Evolutionary conservation across 2,329 filamentous ascomycete genomes (phyloP), one percentile per base, ranked within the genome.

Genomic region (Colletotrichum limetticola): DNA sequence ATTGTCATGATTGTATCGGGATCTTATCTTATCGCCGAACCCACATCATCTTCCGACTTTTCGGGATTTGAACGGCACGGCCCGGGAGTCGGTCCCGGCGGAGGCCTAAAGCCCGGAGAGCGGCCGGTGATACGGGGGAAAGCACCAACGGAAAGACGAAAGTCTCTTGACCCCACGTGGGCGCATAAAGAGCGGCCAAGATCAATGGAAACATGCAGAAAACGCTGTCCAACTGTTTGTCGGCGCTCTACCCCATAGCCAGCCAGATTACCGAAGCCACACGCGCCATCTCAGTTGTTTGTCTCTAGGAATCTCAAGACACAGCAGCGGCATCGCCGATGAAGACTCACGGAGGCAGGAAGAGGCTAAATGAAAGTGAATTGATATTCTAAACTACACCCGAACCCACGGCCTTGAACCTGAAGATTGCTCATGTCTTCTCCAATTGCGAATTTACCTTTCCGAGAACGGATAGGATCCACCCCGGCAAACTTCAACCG

Each of bases 21-120:
- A 16, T 42, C 3, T 11, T 32, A 60, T 64, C 53, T 63, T 42
- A 64, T 53, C 69, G 53, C 59, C 59, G 52, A 72, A 35, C 2
- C 53, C 19, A 24, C 22, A 42, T 49, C n/a, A 22, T 14, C 2
- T 5, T n/a, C 69, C 53, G 59, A 52, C 26, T n/a, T n/a, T 26
- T 42, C 32, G 16, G 24, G 22, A 19, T 66, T 8, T 22, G 49
- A 16, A n/a, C 37, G 24, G 53, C 58, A 30, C 58, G 65, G 64
- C 22, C 64, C 65, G 65, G 58, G 14, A 46, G 14, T 59, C 65
- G 69, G 59, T 42, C 28, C 24, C 37, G 37, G n/a, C 32, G 30
- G 42, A 42, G 42, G 12, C n/a, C 11, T 9, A 12, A 9, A 19
- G 28, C 57, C 28, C 69, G 57, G 65, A 71, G 37, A 57, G 24